Base-by-base conservation (phyloP, 2,329 filamentous ascomycete genomes). In the Penicillium sp. region DNA sequence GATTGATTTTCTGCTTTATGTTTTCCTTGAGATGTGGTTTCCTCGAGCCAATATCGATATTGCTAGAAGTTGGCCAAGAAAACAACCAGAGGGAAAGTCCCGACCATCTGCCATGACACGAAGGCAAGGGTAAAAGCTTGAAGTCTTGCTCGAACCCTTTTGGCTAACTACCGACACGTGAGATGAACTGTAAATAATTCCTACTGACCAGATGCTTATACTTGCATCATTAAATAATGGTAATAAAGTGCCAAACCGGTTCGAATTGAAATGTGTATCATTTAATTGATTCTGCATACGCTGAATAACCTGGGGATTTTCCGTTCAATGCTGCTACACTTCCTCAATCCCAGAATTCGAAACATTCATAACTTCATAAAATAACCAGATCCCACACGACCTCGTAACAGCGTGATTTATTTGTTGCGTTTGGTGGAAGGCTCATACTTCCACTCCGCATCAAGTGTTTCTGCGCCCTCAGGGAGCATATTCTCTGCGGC, bases 31-130 rank as follows among this genome's bases (percentile, higher is more conserved):
- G 74, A 86, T 96, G 75, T 90, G 87, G 79, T 93, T 90, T 61
- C 95, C 95, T 0, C 82, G 93, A 57, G 88, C 90, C 37, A 85
- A 87, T 43, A 98, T 99, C 62, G 95, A 99, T 68, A 86, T 95
- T 58, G 93, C 91, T 48, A 88, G 89, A 48, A 90, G 93, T 66
- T 99, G 95, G 95, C 95, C 95, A 2, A 88, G 90, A 69, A 97
- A 97, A 71, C 65, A 53, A 31, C 52, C 55, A 7, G 58, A 64
- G 25, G 59, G 51, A 11, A 64, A 65, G 42, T 21, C 53, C 45
- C 54, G 44, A 9, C 42, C 37, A 31, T 62, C 46, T n/a, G 44
- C 31, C 8, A 54, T 42, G 11, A 47, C 39, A n/a, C 55, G 47
- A 26, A 49, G 33, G 23, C 35, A 42, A 13, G 25, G 33, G n/a